Conservation (phyloP, 495 filamentous ascomycete species). For the Neurospora sp. region DNA sequence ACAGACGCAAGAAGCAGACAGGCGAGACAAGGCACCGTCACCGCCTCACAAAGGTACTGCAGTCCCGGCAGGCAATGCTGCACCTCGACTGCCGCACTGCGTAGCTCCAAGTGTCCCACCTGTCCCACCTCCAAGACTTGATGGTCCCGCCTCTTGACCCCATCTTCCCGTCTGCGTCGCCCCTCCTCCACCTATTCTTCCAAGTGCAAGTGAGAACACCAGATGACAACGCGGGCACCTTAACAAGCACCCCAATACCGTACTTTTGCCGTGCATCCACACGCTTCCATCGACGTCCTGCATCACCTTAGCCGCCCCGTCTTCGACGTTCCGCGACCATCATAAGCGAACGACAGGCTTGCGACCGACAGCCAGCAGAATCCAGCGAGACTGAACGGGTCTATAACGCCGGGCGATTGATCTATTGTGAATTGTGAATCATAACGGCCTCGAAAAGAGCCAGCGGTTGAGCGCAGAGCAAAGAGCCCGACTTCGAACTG, state of each 20-base stretch:
- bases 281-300: background rate
- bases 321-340: background rate
- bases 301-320: background rate
- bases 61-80: background rate
- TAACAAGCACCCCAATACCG: background rate
- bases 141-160: background rate
- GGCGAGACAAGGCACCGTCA: no score
- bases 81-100: background rate
- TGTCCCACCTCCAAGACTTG: background rate
- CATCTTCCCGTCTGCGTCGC: background rate
- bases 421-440: background rate
- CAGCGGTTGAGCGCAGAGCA: background rate
- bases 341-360: background rate
- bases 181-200: background rate
- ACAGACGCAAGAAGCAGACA: background rate
- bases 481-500: background rate
- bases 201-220: background rate
- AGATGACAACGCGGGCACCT: background rate
- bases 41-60: background rate
- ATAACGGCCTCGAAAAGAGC: background rate
- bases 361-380: background rate
- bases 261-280: background rate
- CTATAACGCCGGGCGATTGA: background rate
- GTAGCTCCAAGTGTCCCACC: background rate
- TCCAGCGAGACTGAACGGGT: background rate